phyloP scores from a whole-genome alignment of 2,329 filamentous ascomycete genomes.

The Cercospora sp. region DNA sequence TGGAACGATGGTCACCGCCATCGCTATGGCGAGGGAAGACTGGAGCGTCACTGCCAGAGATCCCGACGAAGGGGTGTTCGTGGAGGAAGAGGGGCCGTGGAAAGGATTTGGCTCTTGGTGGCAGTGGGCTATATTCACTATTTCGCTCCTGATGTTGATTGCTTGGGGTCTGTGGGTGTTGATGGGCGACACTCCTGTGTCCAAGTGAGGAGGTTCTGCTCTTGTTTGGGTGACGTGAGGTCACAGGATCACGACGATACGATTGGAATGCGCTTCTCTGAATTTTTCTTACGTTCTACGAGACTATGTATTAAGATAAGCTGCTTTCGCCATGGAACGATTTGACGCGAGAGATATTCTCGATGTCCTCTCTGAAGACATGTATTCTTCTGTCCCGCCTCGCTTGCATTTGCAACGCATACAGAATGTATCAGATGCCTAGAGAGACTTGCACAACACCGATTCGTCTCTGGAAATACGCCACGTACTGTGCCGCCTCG shows the following conservation, averaged over 20 bases:
- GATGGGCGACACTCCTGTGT: not conserved
- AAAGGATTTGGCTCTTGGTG: constrained; percentile 5
- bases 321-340: not conserved
- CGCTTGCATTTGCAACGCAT: too few relatives aligned
- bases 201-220: not conserved
- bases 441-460: too few relatives aligned
- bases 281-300: not conserved
- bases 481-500: not conserved
- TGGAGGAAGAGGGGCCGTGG: not conserved
- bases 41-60: not conserved
- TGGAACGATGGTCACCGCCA: not conserved
- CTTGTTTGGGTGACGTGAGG: not conserved
- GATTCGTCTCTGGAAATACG: not conserved
- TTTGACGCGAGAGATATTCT: not conserved
- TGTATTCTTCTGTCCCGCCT: not conserved
- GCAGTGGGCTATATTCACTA: constrained; percentile 4
- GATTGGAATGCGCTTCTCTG: not conserved
- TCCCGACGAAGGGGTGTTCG: not conserved
- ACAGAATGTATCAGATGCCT: too few relatives aligned
- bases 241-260: not conserved
- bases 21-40: not conserved
- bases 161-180: constrained; percentile 1
- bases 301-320: not conserved
- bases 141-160: not conserved
- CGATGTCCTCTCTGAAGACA: not conserved